A percentile compares a stretch with the other conserved stretches of the same genome.
phyloP scores from a whole-genome alignment of 2,329 filamentous ascomycete species.

The Aspergillus chevalieri region DNA sequence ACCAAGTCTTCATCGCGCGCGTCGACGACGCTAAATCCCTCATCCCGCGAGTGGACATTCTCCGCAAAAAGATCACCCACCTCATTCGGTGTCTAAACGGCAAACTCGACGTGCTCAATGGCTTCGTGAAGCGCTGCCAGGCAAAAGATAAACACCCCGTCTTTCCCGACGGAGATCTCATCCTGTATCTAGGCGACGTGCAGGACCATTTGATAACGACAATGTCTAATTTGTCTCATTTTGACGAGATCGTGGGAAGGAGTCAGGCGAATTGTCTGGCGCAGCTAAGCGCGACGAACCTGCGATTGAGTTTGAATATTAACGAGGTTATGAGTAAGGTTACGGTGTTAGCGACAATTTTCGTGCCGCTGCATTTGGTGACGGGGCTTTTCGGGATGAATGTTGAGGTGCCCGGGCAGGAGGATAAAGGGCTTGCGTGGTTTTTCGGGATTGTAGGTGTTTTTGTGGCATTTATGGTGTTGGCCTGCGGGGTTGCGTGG shows the following conservation, averaged over 20 bases:
- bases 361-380: constrained; percentile 88
- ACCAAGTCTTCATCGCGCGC: constrained; percentile 86
- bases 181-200: constrained; percentile 90
- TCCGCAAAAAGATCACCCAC: constrained; percentile 87
- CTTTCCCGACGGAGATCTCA: constrained; percentile 88
- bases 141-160: constrained; percentile 72
- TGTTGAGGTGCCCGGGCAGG: constrained; percentile 39
- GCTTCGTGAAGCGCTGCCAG: constrained; percentile 96
- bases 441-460: constrained; percentile 44
- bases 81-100: constrained; percentile 83
- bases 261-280: constrained; percentile 68
- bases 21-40: constrained; percentile 81
- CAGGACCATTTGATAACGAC: constrained; percentile 98
- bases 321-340: constrained; percentile 90
- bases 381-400: constrained; percentile 55
- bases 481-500: constrained; percentile 28
- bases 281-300: constrained; percentile 84
- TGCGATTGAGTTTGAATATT: constrained; percentile 74
- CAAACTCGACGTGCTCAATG: constrained; percentile 92
- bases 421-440: constrained; percentile 32
- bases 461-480: constrained; percentile 35
- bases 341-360: constrained; percentile 82
- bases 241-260: constrained; percentile 80
- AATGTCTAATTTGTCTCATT: constrained; percentile 87
- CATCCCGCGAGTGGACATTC: constrained; percentile 74